phyloP scores from a whole-genome alignment of 2,329 filamentous ascomycete species.

The Exophiala dermatitidis region DNA sequence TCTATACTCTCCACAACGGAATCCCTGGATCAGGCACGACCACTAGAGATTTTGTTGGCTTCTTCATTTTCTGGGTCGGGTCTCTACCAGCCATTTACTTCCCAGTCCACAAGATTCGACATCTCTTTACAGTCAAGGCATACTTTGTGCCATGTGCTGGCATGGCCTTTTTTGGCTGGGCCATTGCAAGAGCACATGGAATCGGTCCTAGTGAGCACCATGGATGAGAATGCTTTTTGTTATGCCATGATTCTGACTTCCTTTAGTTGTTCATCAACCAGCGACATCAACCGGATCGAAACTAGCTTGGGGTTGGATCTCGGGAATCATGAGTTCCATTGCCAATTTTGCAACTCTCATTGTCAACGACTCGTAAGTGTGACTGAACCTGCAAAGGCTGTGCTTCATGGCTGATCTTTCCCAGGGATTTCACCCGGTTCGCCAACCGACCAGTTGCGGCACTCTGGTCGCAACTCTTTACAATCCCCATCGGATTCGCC shows the following conservation, averaged over 20 bases:
- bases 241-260: slow-evolving; percentile 21
- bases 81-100: slow-evolving; percentile 28
- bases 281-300: slow-evolving; percentile 49
- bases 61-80: slow-evolving; percentile 31
- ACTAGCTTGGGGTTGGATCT: slow-evolving; percentile 74
- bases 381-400: too few relatives aligned
- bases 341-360: slow-evolving; percentile 88
- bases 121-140: slow-evolving; percentile 86
- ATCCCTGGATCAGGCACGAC: slow-evolving; percentile 63
- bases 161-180: slow-evolving; percentile 81
- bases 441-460: slow-evolving; percentile 32
- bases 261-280: slow-evolving; percentile 25
- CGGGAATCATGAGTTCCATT: slow-evolving; percentile 80
- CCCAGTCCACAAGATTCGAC: slow-evolving; percentile 44
- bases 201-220: slow-evolving; percentile 28
- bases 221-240: slow-evolving; percentile 7
- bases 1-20: slow-evolving; percentile 37
- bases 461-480: slow-evolving; percentile 25
- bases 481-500: slow-evolving; percentile 23
- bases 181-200: slow-evolving; percentile 72
- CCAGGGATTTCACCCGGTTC: slow-evolving; percentile 70
- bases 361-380: slow-evolving; percentile 47
- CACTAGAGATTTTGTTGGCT: slow-evolving; percentile 44
- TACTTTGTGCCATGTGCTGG: slow-evolving; percentile 77
- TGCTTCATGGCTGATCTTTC: too few relatives aligned